Evolutionary conservation across 495 filamentous ascomycete species (phyloP).

Genomic region (Amorphotheca resinae): DNA sequence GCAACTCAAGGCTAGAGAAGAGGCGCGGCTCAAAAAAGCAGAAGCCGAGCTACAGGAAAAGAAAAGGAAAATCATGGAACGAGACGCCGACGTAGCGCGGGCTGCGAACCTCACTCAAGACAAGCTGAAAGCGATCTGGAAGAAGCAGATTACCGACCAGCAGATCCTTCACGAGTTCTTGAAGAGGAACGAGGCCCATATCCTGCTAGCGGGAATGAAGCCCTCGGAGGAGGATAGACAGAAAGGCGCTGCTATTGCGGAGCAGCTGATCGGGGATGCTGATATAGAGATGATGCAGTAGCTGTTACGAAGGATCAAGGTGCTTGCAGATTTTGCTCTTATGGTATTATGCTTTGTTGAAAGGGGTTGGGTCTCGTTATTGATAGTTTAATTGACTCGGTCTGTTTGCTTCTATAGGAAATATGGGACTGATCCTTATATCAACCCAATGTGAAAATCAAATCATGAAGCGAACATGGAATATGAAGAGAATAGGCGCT

Average conservation of each 20-base stretch:
- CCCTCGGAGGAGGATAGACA: not conserved
- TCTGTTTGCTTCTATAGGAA: too few relatives aligned
- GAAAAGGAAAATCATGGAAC: not conserved
- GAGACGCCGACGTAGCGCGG: constrained; percentile 1
- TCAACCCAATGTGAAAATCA: too few relatives aligned
- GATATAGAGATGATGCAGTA: not conserved
- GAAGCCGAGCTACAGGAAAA: not conserved
- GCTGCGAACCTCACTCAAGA: not conserved
- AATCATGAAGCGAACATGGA: too few relatives aligned
- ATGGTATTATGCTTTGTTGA: too few relatives aligned
- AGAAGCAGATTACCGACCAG: constrained; percentile 13
- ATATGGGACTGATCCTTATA: too few relatives aligned
- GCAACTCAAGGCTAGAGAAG: not conserved
- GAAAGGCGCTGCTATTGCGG: not conserved
- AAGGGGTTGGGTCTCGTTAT: too few relatives aligned
- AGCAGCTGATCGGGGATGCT: not conserved
- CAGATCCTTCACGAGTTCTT: constrained; percentile 10
- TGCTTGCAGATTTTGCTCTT: too few relatives aligned
- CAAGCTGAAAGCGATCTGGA: constrained; percentile 7
- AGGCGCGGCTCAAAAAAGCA: not conserved
- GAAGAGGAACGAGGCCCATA: not conserved
- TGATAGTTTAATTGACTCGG: too few relatives aligned
- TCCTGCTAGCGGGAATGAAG: not conserved
- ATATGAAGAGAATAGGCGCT: too few relatives aligned
- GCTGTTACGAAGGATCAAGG: too few relatives aligned